Base-by-base conservation (phyloP, 1,284 basidiomycete species). In the Leccinum insolens region DNA sequence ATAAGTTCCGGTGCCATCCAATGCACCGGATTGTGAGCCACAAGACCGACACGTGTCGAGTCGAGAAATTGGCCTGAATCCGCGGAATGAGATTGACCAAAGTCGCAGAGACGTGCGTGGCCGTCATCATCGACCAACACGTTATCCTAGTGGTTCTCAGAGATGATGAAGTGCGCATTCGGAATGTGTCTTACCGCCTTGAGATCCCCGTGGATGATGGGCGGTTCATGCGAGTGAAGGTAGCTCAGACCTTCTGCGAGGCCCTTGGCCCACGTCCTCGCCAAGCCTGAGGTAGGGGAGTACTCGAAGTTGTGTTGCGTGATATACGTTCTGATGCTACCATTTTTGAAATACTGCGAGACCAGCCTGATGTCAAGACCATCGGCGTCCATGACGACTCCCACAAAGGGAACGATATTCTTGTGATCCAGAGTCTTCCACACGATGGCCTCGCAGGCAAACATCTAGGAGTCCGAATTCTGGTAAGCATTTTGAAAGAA, bases 121-220 rank as follows among this genome's bases (percentile, higher is more conserved):
- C 65, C 69, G 1, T 39, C 34, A 20, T 73, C 63, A 49, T 73
- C 74, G 7, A 82, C 73, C 60, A 83, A 66, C 11, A 82, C 70
- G 65, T 80, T 80, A 34, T 75, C 73, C 79, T 82, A 68, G 7
- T 52, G 25, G 31, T 4, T 22, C 3, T 72, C 64, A 71, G 69
- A 59, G 46, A 58, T 11, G 17, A 64, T 44, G 57, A 39, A 55
- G n/a, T 20, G 20, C 25, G 14, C 3, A 22, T 9, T 63, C 12
- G 22, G 46, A 59, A 22, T 55, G 25, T 55, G 31, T 64, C 81
- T 73, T 67, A 81, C 81, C 58, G 73, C 75, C 65, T 82, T 83
- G 49, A 83, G 67, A 62, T 82, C 82, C 28, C 80, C 78, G 22
- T 83, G 82, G 9, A 82, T 63, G 55, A 82, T 76, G 46, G 78